Evolutionary conservation across 495 filamentous ascomycete genomes (phyloP), one percentile per base, ranked within the genome.

Genomic region (Penicillium chermesinum): DNA sequence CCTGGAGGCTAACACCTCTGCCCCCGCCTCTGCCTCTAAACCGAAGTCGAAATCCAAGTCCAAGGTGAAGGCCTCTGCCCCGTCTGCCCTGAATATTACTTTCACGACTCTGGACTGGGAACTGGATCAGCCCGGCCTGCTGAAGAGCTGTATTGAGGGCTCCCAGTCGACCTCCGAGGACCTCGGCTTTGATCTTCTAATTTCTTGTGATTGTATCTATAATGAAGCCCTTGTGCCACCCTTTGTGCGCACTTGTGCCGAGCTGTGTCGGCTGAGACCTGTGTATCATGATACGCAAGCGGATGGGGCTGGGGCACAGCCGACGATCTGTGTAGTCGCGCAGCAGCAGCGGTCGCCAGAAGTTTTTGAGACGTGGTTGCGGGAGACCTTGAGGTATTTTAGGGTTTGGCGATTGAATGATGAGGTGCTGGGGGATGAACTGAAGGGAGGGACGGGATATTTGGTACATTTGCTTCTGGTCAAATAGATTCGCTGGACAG

Each of bases 141-240:
- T 73, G 15, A 69, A 69, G 25, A 53, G 49, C 15, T 62, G 58
- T 38, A 50, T 65, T 15, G 44, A 62, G 38, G 35, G 4, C 1
- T 20, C 20, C 6, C 14, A 39, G 22, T 13, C 37, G 3, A 49
- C 51, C 16, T 52, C 55, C 14, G 52, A 63, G 17, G 70, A 73
- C 47, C 44, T 41, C 10, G 67, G 66, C 17, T 67, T 73, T 46
- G 84, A 89, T 50, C 69, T 77, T 2, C 73, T 95, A 3, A 63
- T 91, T 15, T 88, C 90, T 4, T 94, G 88, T 65, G 89, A 94
- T 60, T 94, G 88, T 57, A 84, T 96, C 62, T 95, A 93, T 69
- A 90, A 91, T 62, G 88, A 95, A 53, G 75, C 83, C 4, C 77
- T 98, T 2, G 81, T 96, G 13, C 70, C 80, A 27, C 88, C 89